Conservation (phyloP, 2,329 filamentous ascomycete genomes). For the Xylaria multiplex region DNA sequence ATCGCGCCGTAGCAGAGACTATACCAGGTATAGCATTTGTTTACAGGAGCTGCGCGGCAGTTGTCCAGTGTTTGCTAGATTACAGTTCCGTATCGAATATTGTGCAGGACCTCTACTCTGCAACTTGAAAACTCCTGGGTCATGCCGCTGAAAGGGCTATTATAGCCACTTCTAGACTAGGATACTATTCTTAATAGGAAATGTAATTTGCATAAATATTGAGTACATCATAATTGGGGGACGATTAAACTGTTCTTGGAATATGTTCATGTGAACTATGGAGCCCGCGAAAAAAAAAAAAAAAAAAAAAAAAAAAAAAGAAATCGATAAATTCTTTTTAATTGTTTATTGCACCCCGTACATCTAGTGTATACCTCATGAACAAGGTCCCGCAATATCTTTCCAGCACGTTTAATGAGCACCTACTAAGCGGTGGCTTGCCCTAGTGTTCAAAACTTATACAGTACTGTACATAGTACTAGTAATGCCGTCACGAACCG, state of each 20-base stretch:
- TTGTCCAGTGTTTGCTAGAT: background rate
- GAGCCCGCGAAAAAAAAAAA: background rate
- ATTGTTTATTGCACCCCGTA: conserved; percentile 1
- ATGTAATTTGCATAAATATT: no score
- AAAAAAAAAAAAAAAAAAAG: no score
- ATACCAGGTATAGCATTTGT: background rate
- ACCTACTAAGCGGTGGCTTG: conserved; percentile 22
- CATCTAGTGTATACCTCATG: no score
- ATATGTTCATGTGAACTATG: background rate
- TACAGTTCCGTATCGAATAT: background rate
- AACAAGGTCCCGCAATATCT: conserved; percentile 15
- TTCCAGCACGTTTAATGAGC: conserved; percentile 6
- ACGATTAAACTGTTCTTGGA: background rate
- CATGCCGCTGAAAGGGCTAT: no score
- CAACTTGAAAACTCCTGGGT: no score
- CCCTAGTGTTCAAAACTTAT: conserved; percentile 17
- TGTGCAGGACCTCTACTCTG: background rate
- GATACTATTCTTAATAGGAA: no score
- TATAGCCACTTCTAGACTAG: no score
- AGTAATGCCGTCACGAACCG: background rate
- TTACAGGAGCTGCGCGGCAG: background rate
- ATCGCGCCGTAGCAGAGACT: background rate
- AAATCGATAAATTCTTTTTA: conserved; percentile 9
- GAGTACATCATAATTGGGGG: no score
- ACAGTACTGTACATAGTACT: background rate